These are phyloP conservation scores for Plasmopara viticola DNA, from an alignment of 352 stramenopile genomes.

Conservation along the genomic window DNA sequence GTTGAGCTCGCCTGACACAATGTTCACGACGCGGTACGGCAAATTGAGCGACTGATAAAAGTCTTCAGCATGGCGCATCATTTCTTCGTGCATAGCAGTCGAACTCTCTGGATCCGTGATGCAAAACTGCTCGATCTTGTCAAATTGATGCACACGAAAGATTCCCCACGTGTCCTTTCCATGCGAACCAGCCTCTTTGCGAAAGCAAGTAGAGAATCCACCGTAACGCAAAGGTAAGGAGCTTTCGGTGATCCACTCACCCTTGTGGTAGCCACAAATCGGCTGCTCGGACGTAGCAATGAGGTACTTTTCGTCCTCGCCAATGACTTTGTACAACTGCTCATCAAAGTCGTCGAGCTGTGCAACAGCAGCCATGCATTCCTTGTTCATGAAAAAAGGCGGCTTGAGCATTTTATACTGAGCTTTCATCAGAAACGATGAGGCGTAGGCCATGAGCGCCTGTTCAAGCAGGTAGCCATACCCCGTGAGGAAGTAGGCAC, in stretches of 20 bases:
- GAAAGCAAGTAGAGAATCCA: slow-evolving; percentile 99
- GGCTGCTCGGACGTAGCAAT: slow-evolving; percentile 99
- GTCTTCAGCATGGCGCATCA: slow-evolving; percentile 90
- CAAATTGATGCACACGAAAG: slow-evolving; percentile 99
- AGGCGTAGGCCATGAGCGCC: slow-evolving; percentile 98
- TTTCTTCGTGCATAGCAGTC: slow-evolving; percentile 89
- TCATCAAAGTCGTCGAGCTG: slow-evolving; percentile 99
- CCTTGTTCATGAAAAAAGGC: slow-evolving; percentile 99
- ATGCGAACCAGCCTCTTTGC: slow-evolving; percentile 98
- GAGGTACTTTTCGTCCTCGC: slow-evolving; percentile 98
- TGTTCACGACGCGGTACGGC: slow-evolving; percentile 99
- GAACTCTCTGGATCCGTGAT: slow-evolving; percentile 93
- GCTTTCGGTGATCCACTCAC: slow-evolving; percentile 86
- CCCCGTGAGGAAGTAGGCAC: slow-evolving; percentile 99
- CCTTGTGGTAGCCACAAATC: slow-evolving; percentile 97
- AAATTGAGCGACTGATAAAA: slow-evolving; percentile 98
- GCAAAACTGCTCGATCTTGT: slow-evolving; percentile 99
- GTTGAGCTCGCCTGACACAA: slow-evolving; percentile 97
- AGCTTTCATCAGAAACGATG: slow-evolving; percentile 93
- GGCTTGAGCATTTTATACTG: slow-evolving; percentile 98
- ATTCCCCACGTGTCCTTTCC: slow-evolving; percentile 99
- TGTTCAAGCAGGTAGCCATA: slow-evolving; percentile 98
- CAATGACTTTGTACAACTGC: slow-evolving; percentile 98
- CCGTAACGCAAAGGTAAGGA: slow-evolving; percentile 80
- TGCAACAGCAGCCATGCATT: slow-evolving; percentile 96